A percentile compares a stretch with the other conserved stretches of the same genome.
These are phyloP conservation scores for Lactarius evosmus DNA, from an alignment of 768 basidiomycete species.

Conservation along the genomic window DNA sequence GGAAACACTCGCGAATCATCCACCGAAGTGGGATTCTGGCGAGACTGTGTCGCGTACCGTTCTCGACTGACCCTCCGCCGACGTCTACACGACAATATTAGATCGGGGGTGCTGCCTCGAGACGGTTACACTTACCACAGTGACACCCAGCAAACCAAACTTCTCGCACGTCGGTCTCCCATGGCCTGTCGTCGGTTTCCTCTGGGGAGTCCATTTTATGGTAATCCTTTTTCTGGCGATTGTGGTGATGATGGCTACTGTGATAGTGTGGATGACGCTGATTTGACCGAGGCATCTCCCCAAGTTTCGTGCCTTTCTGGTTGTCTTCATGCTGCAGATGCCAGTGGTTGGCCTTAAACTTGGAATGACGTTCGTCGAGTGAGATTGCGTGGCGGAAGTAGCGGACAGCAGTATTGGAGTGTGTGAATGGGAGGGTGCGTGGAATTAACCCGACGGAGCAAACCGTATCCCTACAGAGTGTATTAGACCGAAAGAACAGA, in stretches of 20 bases:
- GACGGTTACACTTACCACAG: conserved; percentile 45
- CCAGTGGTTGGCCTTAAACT: conserved; percentile 42
- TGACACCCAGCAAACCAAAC: conserved; percentile 83
- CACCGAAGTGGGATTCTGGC: conserved; percentile 67
- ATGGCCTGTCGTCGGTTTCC: conserved; percentile 34
- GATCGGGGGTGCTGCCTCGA: not conserved
- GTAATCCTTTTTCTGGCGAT: conserved; percentile 32
- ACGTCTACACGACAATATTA: conserved; percentile 46
- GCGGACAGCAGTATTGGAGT: conserved; percentile 55
- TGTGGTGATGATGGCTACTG: not conserved
- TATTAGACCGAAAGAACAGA: conserved; percentile 13
- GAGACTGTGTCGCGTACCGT: conserved; percentile 55
- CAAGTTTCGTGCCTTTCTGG: conserved; percentile 44
- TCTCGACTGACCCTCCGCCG: conserved; percentile 65
- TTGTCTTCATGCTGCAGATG: conserved; percentile 39
- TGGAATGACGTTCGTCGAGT: conserved; percentile 64
- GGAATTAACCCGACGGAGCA: conserved; percentile 67
- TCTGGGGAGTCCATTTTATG: too few species aligned
- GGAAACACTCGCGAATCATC: conserved; percentile 51
- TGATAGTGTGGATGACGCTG: conserved; percentile 31
- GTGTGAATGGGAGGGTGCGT: conserved; percentile 61
- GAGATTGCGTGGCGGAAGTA: conserved; percentile 70
- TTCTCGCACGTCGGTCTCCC: conserved; percentile 61
- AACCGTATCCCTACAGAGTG: conserved; percentile 61
- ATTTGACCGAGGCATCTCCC: conserved; percentile 45